Evolutionary conservation across 2,329 filamentous ascomycete species (phyloP), one percentile per base, ranked within the genome.

Genomic region (Corynespora cassiicola): DNA sequence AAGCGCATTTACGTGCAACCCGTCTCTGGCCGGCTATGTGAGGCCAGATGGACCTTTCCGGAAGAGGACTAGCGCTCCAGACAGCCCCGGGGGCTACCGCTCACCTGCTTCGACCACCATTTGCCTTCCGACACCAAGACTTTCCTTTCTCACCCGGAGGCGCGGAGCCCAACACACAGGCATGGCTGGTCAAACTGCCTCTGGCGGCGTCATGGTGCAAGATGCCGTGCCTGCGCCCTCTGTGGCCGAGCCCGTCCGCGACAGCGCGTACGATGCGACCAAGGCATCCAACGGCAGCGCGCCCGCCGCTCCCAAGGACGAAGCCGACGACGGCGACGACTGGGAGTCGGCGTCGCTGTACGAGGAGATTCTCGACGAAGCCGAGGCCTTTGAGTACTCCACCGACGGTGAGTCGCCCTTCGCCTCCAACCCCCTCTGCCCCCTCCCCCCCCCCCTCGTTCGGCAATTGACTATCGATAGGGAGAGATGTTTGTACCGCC

Each of bases 351-450:
- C 54, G 12, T 69, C 61, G 19, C 47, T 60, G 30, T 62, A 58
- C 31, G 65, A 67, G 36, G 59, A 65, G 49, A 62, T 67, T 10
- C 50, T 66, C 17, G 59, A 66, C 39, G 56, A 64, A 38, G 56
- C 53, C 11, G 54, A 57, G 19, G 56, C 54, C 17, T 60, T 61
- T 22, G 59, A 62, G 30, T 56, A 58, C 42, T 50, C 58, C 8
- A 37, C 29, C 40, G 47, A 58, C 20, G 46, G 60, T 61, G 20
- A 28, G 54, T 47, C 9, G 17, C 22, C 7, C n/a, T n/a, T n/a
- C n/a, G n/a, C 10, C 20, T 8, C 20, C 5, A 11, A 25, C 25
- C 27, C 14, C 10, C 22, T 7, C 15, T 39, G 31, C 27, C 4
- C 9, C 12, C 15, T 4, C 10, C n/a, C 15, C 12, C 25, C 18